Conservation (phyloP, 2,329 filamentous ascomycete species). For the Colletotrichum eremochloae region DNA sequence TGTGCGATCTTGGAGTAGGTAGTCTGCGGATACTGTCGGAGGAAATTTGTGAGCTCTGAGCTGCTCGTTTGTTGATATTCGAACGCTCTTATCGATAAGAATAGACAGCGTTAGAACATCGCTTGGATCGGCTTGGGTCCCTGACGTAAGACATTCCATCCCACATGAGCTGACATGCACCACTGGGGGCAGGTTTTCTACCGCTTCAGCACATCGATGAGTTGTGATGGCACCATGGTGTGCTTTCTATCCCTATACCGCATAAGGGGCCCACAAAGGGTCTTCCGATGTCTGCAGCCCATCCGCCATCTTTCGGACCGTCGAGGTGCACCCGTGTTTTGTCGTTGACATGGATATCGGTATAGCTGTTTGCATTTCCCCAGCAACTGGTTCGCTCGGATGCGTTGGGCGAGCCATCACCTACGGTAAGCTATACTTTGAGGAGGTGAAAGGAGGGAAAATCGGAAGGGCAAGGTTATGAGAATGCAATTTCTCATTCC, state of each 20-base stretch:
- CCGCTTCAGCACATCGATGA: constrained; percentile 1
- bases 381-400: neutral
- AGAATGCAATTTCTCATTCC: neutral
- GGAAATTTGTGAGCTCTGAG: constrained; percentile 13
- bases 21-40: neutral
- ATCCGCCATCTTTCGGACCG: neutral
- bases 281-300: constrained; percentile 7
- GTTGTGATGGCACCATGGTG: constrained; percentile 8
- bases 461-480: neutral
- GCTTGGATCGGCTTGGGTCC: neutral
- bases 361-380: neutral
- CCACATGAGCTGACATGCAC: neutral
- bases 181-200: neutral
- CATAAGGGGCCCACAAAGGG: neutral
- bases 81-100: constrained; percentile 26
- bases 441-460: too few relatives aligned
- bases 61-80: constrained; percentile 8
- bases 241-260: neutral
- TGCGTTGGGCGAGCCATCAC: neutral
- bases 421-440: neutral
- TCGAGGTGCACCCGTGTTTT: neutral
- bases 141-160: neutral
- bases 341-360: neutral
- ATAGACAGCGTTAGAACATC: neutral
- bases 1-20: neutral